Evolutionary conservation across 306 rosid genomes (phyloP), one percentile per base, ranked within the genome.

Genomic region (Gleditsia sinensis): DNA sequence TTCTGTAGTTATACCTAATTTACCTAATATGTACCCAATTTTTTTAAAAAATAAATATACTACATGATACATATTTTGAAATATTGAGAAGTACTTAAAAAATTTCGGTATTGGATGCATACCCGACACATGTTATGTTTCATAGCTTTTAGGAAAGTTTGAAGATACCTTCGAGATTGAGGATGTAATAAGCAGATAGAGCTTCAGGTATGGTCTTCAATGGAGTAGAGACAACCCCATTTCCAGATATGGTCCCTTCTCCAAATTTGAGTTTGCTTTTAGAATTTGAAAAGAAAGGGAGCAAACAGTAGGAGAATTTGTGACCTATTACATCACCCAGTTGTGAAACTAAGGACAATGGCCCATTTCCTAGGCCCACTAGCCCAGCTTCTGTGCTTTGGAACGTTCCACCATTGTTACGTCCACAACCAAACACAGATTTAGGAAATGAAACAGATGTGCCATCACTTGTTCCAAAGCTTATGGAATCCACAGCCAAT

Each of bases 251-350:
- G 0, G 3, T 37, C 5, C 71, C 45, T 23, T 23, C 39, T 7
- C 64, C 78, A 3, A 74, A 63, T 3, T 19, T 74, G 5, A 74
- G 42, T 36, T 34, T 74, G 1, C 71, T 48, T 0, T 20, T 13
- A 1, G 71, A 11, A 2, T 25, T 4, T 23, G 13, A 1, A 0
- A 0, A 6, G 0, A 0, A 10, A 20, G 78, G 62, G 5, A 50
- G 19, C 51, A 61, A 6, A 17, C 78, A 74, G 4, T 74, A 74
- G 3, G 71, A 62, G 51, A 74, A 74, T 50, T 24, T 74, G 28
- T 13, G 51, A 23, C 51, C 71, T 1, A 74, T 37, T 21, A 13
- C n/a, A 16, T 4, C 7, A 5, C 71, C 71, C 2, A 62, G 19
- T 6, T 74, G 71, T 14, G 71, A 61, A 74, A 74, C 53, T 4